phyloP scores from a whole-genome alignment of 164 flowering plant genomes.

The Umbellularia californica region DNA sequence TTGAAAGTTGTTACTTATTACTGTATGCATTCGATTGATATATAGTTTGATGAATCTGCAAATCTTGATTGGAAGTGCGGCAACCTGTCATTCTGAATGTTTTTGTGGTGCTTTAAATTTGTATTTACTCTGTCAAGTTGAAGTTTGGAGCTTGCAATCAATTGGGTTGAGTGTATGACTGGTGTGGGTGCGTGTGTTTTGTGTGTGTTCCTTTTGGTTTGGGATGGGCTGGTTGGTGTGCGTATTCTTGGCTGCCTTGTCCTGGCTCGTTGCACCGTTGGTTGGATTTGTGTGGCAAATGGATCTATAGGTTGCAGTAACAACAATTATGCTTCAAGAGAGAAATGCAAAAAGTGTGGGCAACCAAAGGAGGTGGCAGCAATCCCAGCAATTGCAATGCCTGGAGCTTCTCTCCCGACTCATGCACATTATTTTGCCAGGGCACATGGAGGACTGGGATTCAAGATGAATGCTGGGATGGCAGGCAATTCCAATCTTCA shows the following conservation, averaged over 20 bases:
- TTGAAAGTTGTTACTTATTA: neutral
- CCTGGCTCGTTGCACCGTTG: slow-evolving; percentile 61
- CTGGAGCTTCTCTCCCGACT: slow-evolving; percentile 79
- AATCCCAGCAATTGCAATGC: slow-evolving; percentile 88
- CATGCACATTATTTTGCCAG: slow-evolving; percentile 79
- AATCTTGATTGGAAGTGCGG: neutral
- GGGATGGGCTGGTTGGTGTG: slow-evolving; percentile 89
- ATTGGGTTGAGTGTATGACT: slow-evolving; percentile 57
- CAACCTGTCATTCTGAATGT: neutral
- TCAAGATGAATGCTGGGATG: slow-evolving; percentile 49
- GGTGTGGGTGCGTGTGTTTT: slow-evolving; percentile 52
- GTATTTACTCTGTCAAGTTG: slow-evolving; percentile 14
- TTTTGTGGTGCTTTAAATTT: neutral
- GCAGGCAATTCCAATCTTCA: slow-evolving; percentile 42
- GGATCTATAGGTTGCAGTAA: slow-evolving; percentile 98
- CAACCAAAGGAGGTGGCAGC: slow-evolving; percentile 95
- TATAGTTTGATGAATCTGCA: neutral
- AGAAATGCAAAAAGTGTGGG: slow-evolving; percentile 96
- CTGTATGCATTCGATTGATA: slow-evolving; percentile 1
- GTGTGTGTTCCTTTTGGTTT: slow-evolving; percentile 48
- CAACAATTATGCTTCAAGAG: slow-evolving; percentile 99
- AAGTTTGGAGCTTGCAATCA: slow-evolving; percentile 31
- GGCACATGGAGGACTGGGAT: slow-evolving; percentile 54
- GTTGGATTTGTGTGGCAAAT: slow-evolving; percentile 69
- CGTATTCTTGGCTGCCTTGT: slow-evolving; percentile 67